Percentiles rank a stretch among this genome's conserved stretches.
These are phyloP conservation scores for Thraustochytrium striatum DNA, from an alignment of 352 stramenopile genomes.

Conservation along the genomic window DNA sequence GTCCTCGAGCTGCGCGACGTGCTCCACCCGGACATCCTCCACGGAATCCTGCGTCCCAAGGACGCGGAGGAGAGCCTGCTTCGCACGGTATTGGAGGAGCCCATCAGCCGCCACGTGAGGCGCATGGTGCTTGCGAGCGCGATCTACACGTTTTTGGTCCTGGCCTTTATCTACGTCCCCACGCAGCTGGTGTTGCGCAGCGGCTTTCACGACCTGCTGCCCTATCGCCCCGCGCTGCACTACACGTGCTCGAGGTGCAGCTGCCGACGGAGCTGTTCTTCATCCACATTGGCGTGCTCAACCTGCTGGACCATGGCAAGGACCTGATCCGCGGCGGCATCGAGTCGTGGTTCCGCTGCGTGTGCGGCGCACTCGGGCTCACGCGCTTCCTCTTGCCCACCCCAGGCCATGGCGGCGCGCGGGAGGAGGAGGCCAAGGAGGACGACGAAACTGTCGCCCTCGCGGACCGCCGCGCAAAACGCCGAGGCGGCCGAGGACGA, in stretches of 20 bases:
- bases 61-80: conserved; percentile 24
- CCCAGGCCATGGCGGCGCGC: background rate
- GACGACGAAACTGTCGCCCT: background rate
- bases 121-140: conserved; percentile 29
- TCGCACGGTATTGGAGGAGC: conserved; percentile 22
- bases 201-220: background rate
- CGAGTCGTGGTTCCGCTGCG: background rate
- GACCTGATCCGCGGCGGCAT: conserved; percentile 9
- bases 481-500: background rate
- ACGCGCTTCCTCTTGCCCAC: conserved; percentile 1
- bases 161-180: conserved; percentile 29
- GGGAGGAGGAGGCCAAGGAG: background rate
- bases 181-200: background rate
- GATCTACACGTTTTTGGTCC: conserved; percentile 48
- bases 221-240: background rate
- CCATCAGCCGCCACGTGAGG: conserved; percentile 18
- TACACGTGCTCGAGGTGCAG: conserved; percentile 43
- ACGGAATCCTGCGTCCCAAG: conserved; percentile 39
- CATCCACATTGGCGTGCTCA: conserved; percentile 36
- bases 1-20: conserved; percentile 81
- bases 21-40: conserved; percentile 81
- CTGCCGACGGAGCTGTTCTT: conserved; percentile 23
- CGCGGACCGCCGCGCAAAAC: background rate
- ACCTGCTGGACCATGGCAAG: conserved; percentile 28
- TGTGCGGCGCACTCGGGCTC: background rate